Evolutionary conservation across 2,329 filamentous ascomycete genomes (phyloP).

Genomic region (Neopestalotiopsis clavispora): DNA sequence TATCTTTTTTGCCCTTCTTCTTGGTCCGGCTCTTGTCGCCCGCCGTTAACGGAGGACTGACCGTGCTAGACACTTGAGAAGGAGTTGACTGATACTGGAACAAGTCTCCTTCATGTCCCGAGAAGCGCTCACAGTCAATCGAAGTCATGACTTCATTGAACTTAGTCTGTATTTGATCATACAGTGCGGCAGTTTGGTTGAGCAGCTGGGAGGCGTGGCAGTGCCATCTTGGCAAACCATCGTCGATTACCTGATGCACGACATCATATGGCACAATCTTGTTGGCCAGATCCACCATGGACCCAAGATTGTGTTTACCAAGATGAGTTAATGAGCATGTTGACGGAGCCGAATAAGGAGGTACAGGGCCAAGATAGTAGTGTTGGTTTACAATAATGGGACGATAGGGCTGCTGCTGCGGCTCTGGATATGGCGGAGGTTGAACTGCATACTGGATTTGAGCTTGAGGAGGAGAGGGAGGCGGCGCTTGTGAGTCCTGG

Average conservation of each 20-base stretch:
- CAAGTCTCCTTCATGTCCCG: conserved; percentile 60
- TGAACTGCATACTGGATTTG: conserved; percentile 15
- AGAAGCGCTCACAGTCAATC: conserved; percentile 68
- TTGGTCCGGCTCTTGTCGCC: conserved; percentile 27
- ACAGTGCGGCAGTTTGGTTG: conserved; percentile 52
- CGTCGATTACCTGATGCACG: conserved; percentile 45
- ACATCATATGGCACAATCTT: conserved; percentile 43
- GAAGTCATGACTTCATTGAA: conserved; percentile 73
- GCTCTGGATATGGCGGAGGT: conserved; percentile 32
- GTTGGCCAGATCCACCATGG: conserved; percentile 48
- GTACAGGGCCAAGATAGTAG: conserved; percentile 47
- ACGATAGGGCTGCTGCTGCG: conserved; percentile 37
- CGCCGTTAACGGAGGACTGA: conserved; percentile 20
- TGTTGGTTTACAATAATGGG: conserved; percentile 58
- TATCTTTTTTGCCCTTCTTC: conserved; percentile 37
- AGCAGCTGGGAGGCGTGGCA: conserved; percentile 47
- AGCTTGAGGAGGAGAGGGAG: conserved; percentile 29
- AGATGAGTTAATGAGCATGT: conserved; percentile 28
- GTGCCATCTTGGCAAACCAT: conserved; percentile 49
- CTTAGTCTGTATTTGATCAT: conserved; percentile 64
- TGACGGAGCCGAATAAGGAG: conserved; percentile 25
- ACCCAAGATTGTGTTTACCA: conserved; percentile 42
- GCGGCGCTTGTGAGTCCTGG: conserved; percentile 10
- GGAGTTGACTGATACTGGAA: conserved; percentile 42
- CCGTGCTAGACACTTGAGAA: conserved; percentile 17